Evolutionary conservation across 176 grass and related monocot species (phyloP).

Genomic region (Oryza meridionalis): DNA sequence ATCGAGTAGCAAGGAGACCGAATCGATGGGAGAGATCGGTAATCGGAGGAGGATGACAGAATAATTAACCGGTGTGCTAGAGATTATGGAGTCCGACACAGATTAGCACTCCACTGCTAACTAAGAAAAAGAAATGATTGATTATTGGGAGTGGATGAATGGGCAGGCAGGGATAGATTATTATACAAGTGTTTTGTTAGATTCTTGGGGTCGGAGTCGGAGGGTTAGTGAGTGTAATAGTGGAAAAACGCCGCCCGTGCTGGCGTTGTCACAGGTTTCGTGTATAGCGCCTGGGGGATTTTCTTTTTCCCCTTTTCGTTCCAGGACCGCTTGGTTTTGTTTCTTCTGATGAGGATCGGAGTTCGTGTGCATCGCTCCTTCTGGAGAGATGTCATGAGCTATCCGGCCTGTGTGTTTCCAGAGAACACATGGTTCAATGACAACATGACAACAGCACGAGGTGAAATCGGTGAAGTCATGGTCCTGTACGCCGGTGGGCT

Average conservation of each 20-base stretch:
- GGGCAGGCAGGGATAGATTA: background rate
- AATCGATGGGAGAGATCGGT: background rate
- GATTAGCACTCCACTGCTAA: conserved; percentile 32
- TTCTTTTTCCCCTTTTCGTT: background rate
- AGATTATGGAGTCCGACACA: conserved; percentile 18
- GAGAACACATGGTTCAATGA: conserved; percentile 6
- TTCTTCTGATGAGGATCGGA: background rate
- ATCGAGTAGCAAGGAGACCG: background rate
- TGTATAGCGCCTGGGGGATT: background rate
- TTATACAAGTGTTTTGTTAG: conserved; percentile 3
- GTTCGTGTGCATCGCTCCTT: background rate
- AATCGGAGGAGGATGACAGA: background rate
- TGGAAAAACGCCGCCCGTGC: background rate
- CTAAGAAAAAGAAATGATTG: background rate
- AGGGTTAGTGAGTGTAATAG: conserved; percentile 21
- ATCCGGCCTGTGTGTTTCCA: background rate
- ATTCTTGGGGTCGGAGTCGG: conserved; percentile 22
- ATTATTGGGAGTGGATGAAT: conserved; percentile 4
- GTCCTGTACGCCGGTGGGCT: background rate
- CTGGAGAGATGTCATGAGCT: background rate
- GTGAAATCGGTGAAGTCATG: background rate
- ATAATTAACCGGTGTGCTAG: background rate
- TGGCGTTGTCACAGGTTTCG: background rate
- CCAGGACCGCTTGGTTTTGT: background rate
- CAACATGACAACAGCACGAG: background rate